These are phyloP conservation scores for Ceratocystis albifundus DNA, from an alignment of 2,329 filamentous ascomycete species.

Conservation along the genomic window DNA sequence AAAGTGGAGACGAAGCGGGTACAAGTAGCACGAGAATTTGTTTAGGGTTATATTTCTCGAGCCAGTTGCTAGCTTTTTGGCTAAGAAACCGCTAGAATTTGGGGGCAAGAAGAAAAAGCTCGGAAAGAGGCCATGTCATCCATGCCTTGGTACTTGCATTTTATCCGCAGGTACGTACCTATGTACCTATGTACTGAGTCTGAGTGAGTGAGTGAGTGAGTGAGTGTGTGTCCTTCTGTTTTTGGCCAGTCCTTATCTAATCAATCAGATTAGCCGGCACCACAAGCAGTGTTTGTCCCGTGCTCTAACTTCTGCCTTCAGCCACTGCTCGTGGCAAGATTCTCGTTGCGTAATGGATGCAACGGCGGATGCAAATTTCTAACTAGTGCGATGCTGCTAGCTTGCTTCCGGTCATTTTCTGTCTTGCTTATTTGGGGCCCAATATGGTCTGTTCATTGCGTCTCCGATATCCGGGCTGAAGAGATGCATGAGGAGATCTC, in stretches of 20 bases:
- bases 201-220: too few species aligned
- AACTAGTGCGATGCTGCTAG: neutral
- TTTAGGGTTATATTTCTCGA: neutral
- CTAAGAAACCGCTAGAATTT: neutral
- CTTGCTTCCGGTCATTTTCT: neutral
- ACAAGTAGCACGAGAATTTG: neutral
- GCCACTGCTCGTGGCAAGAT: neutral
- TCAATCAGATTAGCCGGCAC: neutral
- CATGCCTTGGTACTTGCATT: neutral
- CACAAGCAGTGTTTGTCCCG: too few species aligned
- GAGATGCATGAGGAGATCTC: neutral
- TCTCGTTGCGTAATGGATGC: neutral
- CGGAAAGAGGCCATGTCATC: neutral
- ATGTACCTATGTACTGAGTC: neutral
- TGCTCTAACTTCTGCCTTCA: too few species aligned
- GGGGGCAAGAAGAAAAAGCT: neutral
- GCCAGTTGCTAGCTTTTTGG: neutral
- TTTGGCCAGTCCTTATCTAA: neutral
- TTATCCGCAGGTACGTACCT: too few species aligned
- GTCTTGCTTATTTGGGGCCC: neutral
- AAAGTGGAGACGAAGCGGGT: neutral
- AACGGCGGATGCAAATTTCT: neutral
- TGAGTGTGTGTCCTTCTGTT: neutral
- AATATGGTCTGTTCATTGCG: neutral
- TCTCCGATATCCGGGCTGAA: neutral